Base-by-base conservation (phyloP, 2,329 filamentous ascomycete species). In the Calonectria leucothoes region DNA sequence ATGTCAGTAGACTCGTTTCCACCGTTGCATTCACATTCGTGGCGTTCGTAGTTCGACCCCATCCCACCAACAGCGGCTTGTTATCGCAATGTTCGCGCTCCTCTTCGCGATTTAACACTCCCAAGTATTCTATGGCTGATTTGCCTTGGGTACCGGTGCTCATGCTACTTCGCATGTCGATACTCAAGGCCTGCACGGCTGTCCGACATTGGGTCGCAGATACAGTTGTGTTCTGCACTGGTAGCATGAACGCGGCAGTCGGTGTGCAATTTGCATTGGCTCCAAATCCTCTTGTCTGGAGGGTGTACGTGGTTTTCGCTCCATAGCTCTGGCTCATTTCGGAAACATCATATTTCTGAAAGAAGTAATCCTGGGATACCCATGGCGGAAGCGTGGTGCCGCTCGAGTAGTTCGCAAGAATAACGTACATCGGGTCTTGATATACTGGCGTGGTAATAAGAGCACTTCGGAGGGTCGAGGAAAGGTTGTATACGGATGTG, bases 371-470 rank as follows among this genome's bases (percentile, higher is more conserved):
- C 0, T 80, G 31, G 1, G 88, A 85, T 0, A 87, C 84, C 91
- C 91, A 92, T 0, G 88, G 77, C 0, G 89, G 87, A 0, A 92
- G 79, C 0, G 83, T 74, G 0, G 88, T 89, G 0, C 83, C 82
- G 0, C 79, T 75, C 0, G 86, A 87, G 0, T 86, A 55, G 29
- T 92, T 91, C 0, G 89, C 86, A 66, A 87, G 82, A 0, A 83
- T 80, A 0, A 86, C 73, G 2, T 89, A 83, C 7, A 77, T 73
- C 0, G 79, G 81, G 6, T 83, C 79, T 1, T 73, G 42, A 25
- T 82, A 84, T 1, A 15, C 7, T 0, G 3, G 6, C 0, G 51
- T 66, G 0, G 67, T 37, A 0, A 70, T 48, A 1, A 73, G 2
- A 14, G 59, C 66, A 0, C 23, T 2, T 27, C 4, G 11, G 11